Evolutionary conservation across 768 basidiomycete genomes (phyloP), one percentile per base, ranked within the genome.

Genomic region (Melanogaster broomeanus): DNA sequence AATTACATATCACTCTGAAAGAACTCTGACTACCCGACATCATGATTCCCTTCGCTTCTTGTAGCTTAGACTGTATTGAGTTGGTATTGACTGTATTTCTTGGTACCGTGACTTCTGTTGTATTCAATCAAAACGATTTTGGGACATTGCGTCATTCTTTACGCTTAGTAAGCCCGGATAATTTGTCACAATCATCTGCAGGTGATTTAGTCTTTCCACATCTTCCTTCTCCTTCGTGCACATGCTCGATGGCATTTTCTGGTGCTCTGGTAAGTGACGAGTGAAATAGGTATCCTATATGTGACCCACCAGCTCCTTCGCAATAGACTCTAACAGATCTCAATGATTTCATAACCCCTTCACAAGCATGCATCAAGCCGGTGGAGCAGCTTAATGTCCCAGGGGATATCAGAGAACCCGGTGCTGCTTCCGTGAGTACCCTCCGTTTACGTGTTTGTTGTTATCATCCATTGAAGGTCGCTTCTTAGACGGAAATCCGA

Each of bases 291-390:
- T 30, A 30, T 44, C 27, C 30, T 31, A 45, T 48, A 31, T 51
- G 53, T 57, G 25, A 42, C 53, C 30, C 44, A 47, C 28, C 11
- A 43, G n/a, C n/a, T n/a, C n/a, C 51, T 48, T 3, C 38, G 49
- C 51, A 28, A 28, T 46, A 94, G 92, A 94, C 89, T 9, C 74
- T 98, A 42, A 93, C 92, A 18, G 95, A 96, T 71, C 79, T 98
- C 44, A 98, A 98, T 68, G 97, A 98, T 71, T 99, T 94, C 68
- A 91, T 99, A 38, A 89, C 92, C 0, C 97, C 97, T 2, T 89
- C 93, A 2, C 96, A 98, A 72, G 90, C 90, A 18, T 99, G 97
- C 71, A 98, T 98, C 72, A 97, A 98, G 64, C 96, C 97, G 0
- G 93, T 98, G 21, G 77, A 84, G 60, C 75, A 79, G 52, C 69